These are phyloP conservation scores for Garcia nutans DNA, from an alignment of 345 rosid species.

Conservation along the genomic window DNA sequence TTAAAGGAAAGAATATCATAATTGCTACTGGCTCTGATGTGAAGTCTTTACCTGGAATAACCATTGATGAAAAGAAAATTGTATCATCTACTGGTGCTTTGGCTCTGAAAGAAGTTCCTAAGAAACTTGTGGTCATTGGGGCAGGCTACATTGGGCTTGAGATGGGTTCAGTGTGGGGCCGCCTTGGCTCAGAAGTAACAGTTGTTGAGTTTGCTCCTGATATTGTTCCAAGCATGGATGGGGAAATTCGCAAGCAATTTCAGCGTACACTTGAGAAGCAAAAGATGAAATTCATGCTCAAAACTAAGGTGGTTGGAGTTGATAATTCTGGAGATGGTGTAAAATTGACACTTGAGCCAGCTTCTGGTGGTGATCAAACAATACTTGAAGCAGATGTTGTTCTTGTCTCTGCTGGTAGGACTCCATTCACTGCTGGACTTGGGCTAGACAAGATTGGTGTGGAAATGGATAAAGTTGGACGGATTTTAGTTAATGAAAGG, in stretches of 20 bases:
- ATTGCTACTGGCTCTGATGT: conserved; percentile 96
- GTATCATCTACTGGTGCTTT: conserved; percentile 97
- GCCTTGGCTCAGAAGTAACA: conserved; percentile 94
- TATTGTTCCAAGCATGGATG: conserved; percentile 95
- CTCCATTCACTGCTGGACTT: conserved; percentile 88
- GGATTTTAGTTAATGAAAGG: conserved; percentile 75
- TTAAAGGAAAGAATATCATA: conserved; percentile 87
- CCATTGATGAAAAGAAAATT: conserved; percentile 89
- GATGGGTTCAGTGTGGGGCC: conserved; percentile 98
- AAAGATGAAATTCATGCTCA: conserved; percentile 97
- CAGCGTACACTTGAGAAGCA: conserved; percentile 93
- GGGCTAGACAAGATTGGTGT: conserved; percentile 89
- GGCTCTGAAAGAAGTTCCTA: conserved; percentile 70
- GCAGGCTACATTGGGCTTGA: conserved; percentile 99
- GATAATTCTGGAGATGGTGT: conserved; percentile 73
- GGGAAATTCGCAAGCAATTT: conserved; percentile 91
- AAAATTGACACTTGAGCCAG: conserved; percentile 81
- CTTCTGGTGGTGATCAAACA: conserved; percentile 85
- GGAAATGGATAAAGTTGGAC: conserved; percentile 82
- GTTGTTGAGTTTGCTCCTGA: conserved; percentile 96
- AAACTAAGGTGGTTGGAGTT: conserved; percentile 92
- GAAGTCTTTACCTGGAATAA: conserved; percentile 89
- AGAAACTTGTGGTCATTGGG: conserved; percentile 93
- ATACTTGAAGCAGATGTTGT: conserved; percentile 91
- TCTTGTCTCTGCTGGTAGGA: conserved; percentile 93